phyloP scores from a whole-genome alignment of 192 early-diverging fungal species.

The Kappamyces sp. region DNA sequence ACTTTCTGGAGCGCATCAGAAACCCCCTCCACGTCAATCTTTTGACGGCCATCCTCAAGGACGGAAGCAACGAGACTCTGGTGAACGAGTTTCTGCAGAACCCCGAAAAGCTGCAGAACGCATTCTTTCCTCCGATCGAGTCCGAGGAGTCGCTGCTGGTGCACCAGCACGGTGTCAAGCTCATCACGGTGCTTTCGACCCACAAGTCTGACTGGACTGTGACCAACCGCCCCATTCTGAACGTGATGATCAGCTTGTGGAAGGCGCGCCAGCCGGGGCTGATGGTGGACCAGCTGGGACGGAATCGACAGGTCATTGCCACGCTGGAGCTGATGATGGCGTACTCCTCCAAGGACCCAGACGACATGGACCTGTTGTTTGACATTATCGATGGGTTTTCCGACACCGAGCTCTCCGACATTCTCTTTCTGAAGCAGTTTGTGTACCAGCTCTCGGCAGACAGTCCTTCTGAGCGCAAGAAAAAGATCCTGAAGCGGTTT shows the following conservation, averaged over 20 bases:
- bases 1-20: slow-evolving; percentile 64
- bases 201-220: slow-evolving; percentile 34
- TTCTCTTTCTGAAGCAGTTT: slow-evolving; percentile 55
- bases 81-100: slow-evolving; percentile 23
- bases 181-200: slow-evolving; percentile 20
- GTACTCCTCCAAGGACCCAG: slow-evolving; percentile 54
- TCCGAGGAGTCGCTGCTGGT: slow-evolving; percentile 7
- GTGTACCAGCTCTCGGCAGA: slow-evolving; percentile 60
- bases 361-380: slow-evolving; percentile 65
- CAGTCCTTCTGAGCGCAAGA: slow-evolving; percentile 50
- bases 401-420: slow-evolving; percentile 62
- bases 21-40: slow-evolving; percentile 37
- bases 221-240: slow-evolving; percentile 27
- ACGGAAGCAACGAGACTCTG: slow-evolving; percentile 20
- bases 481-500: slow-evolving; percentile 68
- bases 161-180: slow-evolving; percentile 17
- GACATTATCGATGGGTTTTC: slow-evolving; percentile 67
- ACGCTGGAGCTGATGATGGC: slow-evolving; percentile 68
- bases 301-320: slow-evolving; percentile 18
- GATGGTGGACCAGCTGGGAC: slow-evolving; percentile 11
- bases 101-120: slow-evolving; percentile 22
- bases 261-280: background rate
- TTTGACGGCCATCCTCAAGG: slow-evolving; percentile 27
- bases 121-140: slow-evolving; percentile 18
- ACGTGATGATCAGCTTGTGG: background rate